Evolutionary conservation across 306 rosid genomes (phyloP).

Genomic region (Lotus japonicus): DNA sequence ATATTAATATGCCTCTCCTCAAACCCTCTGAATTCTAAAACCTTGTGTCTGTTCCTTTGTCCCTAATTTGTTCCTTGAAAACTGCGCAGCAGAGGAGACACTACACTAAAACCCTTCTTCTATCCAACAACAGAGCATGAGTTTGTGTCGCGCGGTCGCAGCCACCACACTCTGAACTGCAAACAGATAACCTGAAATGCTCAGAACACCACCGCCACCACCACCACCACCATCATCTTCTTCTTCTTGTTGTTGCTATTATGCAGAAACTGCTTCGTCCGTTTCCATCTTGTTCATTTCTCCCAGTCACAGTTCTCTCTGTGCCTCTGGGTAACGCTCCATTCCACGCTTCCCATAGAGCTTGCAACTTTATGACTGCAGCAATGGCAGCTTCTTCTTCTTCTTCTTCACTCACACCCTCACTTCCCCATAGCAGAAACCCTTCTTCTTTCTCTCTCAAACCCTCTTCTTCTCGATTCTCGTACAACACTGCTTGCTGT

Average conservation of each 20-base stretch:
- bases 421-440: not conserved
- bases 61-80: too few relatives aligned
- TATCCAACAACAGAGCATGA: too few relatives aligned
- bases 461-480: slow-evolving; percentile 9
- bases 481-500: slow-evolving; percentile 13
- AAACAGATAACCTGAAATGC: slow-evolving; percentile 31
- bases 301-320: not conserved
- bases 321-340: slow-evolving; percentile 16
- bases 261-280: slow-evolving; percentile 70
- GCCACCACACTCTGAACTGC: too few relatives aligned
- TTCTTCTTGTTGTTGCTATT: not conserved
- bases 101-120: too few relatives aligned
- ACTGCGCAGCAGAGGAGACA: too few relatives aligned
- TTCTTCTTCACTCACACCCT: not conserved
- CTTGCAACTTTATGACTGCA: not conserved
- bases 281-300: slow-evolving; percentile 19
- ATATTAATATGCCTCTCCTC: too few relatives aligned
- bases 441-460: slow-evolving; percentile 22
- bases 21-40: too few relatives aligned
- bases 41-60: too few relatives aligned
- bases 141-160: too few relatives aligned
- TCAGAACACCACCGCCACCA: not conserved
- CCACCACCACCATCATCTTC: too few relatives aligned
- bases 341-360: not conserved
- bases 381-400: slow-evolving; percentile 30